Evolutionary conservation across 257 asterid species (phyloP).

Genomic region (Gentiana straminea): DNA sequence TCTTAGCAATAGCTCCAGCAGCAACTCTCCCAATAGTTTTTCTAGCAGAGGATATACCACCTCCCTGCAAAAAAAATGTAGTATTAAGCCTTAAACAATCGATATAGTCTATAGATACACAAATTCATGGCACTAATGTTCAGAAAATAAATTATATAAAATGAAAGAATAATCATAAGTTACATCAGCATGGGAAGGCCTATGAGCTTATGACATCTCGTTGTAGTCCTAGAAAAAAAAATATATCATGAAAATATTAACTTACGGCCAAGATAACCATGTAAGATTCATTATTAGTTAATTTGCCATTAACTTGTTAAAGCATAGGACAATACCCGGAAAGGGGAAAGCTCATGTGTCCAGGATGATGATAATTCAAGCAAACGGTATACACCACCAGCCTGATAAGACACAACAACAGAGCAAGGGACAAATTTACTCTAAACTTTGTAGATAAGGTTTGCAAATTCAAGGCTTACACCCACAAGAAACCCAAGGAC

Average conservation of each 20-base stretch:
- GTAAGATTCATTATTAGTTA: background rate
- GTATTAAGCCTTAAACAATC: constrained; percentile 6
- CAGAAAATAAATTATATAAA: background rate
- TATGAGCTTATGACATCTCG: constrained; percentile 90
- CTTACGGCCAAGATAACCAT: background rate
- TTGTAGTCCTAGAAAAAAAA: constrained; percentile 60
- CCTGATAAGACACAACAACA: constrained; percentile 29
- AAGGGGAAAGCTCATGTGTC: constrained; percentile 77
- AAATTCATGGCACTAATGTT: background rate
- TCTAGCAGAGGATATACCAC: constrained; percentile 98
- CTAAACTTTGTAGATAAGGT: background rate
- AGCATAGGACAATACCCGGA: constrained; percentile 42
- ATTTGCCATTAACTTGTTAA: constrained; percentile 4
- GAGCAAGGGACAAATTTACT: background rate
- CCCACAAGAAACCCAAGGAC: background rate
- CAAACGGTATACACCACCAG: constrained; percentile 67
- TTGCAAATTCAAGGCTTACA: background rate
- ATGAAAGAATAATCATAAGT: constrained; percentile 48
- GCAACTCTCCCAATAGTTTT: constrained; percentile 99
- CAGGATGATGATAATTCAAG: constrained; percentile 89
- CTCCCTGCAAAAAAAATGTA: constrained; percentile 43
- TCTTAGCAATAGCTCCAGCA: constrained; percentile 98
- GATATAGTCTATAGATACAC: background rate
- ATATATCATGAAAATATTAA: constrained; percentile 6
- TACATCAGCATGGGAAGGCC: constrained; percentile 99